Conservation (phyloP, 352 stramenopile species). For the Phytophthora pseudosyringae region DNA sequence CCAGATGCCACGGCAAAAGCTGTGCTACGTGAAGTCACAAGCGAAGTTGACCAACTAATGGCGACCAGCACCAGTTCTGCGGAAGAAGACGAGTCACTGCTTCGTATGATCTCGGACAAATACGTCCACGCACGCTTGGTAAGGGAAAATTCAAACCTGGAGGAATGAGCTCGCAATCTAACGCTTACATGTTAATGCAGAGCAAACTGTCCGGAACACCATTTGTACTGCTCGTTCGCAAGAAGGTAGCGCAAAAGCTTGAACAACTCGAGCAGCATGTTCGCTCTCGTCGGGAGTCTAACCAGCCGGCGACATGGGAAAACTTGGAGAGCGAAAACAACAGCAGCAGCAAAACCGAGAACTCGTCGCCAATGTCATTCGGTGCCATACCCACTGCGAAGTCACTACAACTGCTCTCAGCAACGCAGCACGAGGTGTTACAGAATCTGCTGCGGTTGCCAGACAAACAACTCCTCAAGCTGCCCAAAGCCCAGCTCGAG, state of each 20-base stretch:
- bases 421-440: constrained; percentile 48
- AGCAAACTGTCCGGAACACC: constrained; percentile 50
- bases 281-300: background rate
- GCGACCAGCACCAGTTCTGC: constrained; percentile 3
- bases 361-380: background rate
- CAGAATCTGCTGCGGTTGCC: constrained; percentile 47
- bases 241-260: constrained; percentile 57
- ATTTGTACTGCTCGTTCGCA: constrained; percentile 54
- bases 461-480: constrained; percentile 39
- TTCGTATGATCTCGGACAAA: constrained; percentile 52
- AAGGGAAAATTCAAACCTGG: background rate
- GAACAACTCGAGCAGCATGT: constrained; percentile 37
- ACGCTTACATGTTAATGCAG: constrained; percentile 21
- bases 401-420: constrained; percentile 28
- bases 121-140: constrained; percentile 49
- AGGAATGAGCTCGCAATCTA: background rate
- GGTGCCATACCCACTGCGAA: constrained; percentile 16
- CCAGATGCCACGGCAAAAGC: constrained; percentile 46
- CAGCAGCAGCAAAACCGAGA: constrained; percentile 17
- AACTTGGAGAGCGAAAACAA: constrained; percentile 5
- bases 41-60: constrained; percentile 52
- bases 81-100: constrained; percentile 22
- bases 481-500: constrained; percentile 47
- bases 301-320: background rate
- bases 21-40: constrained; percentile 49